phyloP scores from a whole-genome alignment of 2,329 filamentous ascomycete genomes.

The Phialocephala sp. region DNA sequence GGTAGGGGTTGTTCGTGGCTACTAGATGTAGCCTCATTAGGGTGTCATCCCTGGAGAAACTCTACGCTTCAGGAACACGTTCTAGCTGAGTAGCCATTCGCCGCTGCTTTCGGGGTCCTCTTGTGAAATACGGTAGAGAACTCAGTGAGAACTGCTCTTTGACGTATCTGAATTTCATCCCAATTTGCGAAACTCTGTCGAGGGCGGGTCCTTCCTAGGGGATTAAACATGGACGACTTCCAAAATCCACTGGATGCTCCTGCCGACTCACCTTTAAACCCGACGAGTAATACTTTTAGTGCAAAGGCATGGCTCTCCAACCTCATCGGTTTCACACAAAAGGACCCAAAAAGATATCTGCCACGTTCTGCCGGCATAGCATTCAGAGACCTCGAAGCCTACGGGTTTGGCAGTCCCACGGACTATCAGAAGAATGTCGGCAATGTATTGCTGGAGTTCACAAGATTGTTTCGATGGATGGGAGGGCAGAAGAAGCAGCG shows the following conservation, averaged over 20 bases:
- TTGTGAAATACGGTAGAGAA: too few relatives aligned
- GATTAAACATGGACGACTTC: constrained; percentile 11
- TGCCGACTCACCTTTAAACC: constrained; percentile 48
- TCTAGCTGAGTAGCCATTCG: too few relatives aligned
- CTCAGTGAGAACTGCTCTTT: too few relatives aligned
- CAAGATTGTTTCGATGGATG: constrained; percentile 51
- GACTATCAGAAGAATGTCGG: constrained; percentile 40
- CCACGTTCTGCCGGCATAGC: constrained; percentile 32
- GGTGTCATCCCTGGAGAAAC: too few relatives aligned
- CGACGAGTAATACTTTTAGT: constrained; percentile 56
- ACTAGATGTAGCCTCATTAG: too few relatives aligned
- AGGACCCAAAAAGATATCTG: constrained; percentile 49
- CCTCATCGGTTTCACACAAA: constrained; percentile 40
- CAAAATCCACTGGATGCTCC: constrained; percentile 26
- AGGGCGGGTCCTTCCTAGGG: too few relatives aligned
- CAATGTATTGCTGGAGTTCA: constrained; percentile 51
- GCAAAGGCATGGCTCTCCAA: constrained; percentile 54
- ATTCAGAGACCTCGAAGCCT: constrained; percentile 34
- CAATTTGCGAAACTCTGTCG: too few relatives aligned
- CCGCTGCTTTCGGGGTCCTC: too few relatives aligned
- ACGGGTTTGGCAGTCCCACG: constrained; percentile 35
- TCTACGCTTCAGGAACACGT: too few relatives aligned
- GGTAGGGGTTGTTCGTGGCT: too few relatives aligned
- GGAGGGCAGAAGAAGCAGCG: constrained; percentile 59
- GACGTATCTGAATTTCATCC: too few relatives aligned